Conservation (phyloP, 2,329 filamentous ascomycete genomes). For the Triangularia verruculosa region DNA sequence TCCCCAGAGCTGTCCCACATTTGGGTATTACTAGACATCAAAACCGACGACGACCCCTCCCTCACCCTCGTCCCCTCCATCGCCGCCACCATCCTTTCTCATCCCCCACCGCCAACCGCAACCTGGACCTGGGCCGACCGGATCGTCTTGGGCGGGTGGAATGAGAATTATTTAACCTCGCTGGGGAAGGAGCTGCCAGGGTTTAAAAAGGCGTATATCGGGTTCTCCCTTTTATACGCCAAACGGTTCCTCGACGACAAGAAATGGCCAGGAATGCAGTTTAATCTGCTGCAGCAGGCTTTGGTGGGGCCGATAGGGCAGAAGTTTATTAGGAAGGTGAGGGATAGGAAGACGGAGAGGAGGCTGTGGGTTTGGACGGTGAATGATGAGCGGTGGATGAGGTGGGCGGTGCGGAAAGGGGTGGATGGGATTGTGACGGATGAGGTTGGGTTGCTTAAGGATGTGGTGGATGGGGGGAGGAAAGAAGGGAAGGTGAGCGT, state of each 20-base stretch:
- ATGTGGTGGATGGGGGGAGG: slow-evolving; percentile 40
- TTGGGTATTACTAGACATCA: slow-evolving; percentile 87
- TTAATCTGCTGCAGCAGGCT: slow-evolving; percentile 71
- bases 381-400: slow-evolving; percentile 75
- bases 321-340: slow-evolving; percentile 62
- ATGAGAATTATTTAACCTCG: slow-evolving; percentile 65
- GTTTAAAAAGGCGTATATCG: slow-evolving; percentile 66
- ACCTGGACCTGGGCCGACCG: slow-evolving; percentile 64
- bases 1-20: slow-evolving; percentile 62
- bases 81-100: slow-evolving; percentile 57
- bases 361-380: slow-evolving; percentile 82
- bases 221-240: slow-evolving; percentile 65
- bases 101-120: slow-evolving; percentile 38
- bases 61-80: slow-evolving; percentile 69
- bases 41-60: slow-evolving; percentile 65
- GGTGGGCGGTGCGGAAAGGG: slow-evolving; percentile 65
- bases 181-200: slow-evolving; percentile 59
- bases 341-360: slow-evolving; percentile 44
- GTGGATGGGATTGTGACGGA: slow-evolving; percentile 87
- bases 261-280: slow-evolving; percentile 60
- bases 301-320: slow-evolving; percentile 67
- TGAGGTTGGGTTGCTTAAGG: slow-evolving; percentile 66
- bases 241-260: slow-evolving; percentile 58
- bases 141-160: slow-evolving; percentile 81
- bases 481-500: not conserved